Conservation (phyloP, 495 filamentous ascomycete species). For the Aspergillus homomorphus region DNA sequence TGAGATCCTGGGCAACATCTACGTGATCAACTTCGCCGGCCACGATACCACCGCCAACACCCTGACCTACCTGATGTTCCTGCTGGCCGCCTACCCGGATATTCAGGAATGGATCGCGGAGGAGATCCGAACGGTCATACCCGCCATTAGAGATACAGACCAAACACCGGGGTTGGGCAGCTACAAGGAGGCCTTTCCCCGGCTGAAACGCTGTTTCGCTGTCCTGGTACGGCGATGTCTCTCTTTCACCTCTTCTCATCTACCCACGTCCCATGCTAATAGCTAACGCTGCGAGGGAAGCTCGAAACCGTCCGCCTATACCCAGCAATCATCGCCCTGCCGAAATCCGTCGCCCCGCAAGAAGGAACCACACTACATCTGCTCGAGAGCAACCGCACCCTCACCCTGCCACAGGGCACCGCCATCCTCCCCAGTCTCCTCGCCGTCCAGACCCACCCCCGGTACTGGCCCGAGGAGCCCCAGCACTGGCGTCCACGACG, state of each 20-base stretch:
- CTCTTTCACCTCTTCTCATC: background rate
- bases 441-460: background rate
- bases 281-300: background rate
- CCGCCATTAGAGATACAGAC: too few relatives aligned
- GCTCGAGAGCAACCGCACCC: background rate
- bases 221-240: background rate
- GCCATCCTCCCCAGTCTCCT: background rate
- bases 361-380: background rate
- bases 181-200: background rate
- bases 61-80: conserved; percentile 36
- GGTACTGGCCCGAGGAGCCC: background rate
- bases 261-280: background rate
- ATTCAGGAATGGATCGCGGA: conserved; percentile 40
- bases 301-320: conserved; percentile 7
- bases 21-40: conserved; percentile 56
- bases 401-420: background rate
- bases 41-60: conserved; percentile 48
- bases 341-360: conserved; percentile 2
- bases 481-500: background rate
- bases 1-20: conserved; percentile 22
- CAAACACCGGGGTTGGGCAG: too few relatives aligned
- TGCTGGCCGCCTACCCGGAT: conserved; percentile 37
- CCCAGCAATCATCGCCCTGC: background rate
- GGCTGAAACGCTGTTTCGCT: conserved; percentile 2
- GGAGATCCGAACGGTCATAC: conserved; percentile 22